phyloP scores from a whole-genome alignment of 1,284 basidiomycete genomes.

The Fistulinella cinereoalba region DNA sequence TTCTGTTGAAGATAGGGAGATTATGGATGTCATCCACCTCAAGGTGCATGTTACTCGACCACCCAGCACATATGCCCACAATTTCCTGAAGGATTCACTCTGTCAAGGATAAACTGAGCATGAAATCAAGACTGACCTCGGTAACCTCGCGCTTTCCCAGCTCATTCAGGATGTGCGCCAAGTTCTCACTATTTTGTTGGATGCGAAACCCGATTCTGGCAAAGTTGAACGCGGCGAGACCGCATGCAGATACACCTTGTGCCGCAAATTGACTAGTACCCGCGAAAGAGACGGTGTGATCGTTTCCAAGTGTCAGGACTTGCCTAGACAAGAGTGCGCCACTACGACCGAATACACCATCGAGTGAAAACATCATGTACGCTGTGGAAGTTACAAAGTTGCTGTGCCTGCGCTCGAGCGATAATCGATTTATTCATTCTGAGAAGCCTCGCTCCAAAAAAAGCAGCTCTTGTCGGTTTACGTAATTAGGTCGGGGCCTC shows the following conservation, averaged over 20 bases:
- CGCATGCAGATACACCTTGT: constrained; percentile 51
- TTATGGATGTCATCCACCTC: constrained; percentile 52
- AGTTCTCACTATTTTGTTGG: constrained; percentile 6
- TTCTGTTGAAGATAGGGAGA: constrained; percentile 42
- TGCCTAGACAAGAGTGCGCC: constrained; percentile 11
- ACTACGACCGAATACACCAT: background rate
- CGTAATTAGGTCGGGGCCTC: no score
- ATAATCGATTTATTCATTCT: no score
- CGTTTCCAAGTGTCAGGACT: constrained; percentile 21
- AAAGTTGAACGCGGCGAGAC: constrained; percentile 62
- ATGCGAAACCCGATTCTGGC: constrained; percentile 40
- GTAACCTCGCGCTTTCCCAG: constrained; percentile 20
- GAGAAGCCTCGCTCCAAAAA: no score
- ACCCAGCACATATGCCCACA: constrained; percentile 49
- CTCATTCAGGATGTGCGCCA: constrained; percentile 18
- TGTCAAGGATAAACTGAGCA: background rate
- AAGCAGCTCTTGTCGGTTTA: no score
- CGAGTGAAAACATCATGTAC: constrained; percentile 5
- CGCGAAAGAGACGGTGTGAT: constrained; percentile 39
- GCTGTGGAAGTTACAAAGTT: no score
- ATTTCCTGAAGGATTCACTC: constrained; percentile 43
- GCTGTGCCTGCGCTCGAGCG: no score
- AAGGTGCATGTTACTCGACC: constrained; percentile 52
- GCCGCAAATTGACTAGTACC: constrained; percentile 49
- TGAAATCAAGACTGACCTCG: constrained; percentile 19